Conservation (phyloP, 768 basidiomycete genomes). For the Mycena belliarum region DNA sequence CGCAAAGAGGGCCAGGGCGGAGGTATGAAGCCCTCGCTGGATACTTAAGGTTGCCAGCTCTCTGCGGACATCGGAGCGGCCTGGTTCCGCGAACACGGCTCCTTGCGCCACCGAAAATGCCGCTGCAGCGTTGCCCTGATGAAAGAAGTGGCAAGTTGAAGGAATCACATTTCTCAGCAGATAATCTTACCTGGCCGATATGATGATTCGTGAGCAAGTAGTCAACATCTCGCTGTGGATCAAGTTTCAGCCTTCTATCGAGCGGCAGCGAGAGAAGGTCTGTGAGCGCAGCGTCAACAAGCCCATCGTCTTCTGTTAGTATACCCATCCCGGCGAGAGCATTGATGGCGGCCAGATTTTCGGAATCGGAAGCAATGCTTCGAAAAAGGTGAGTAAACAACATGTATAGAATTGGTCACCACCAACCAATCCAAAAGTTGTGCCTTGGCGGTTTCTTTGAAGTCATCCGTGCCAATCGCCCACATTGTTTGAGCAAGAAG, state of each 20-base stretch:
- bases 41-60: conserved; percentile 58
- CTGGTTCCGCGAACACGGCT: conserved; percentile 59
- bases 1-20: conserved; percentile 46
- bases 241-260: conserved; percentile 64
- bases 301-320: conserved; percentile 70
- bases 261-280: conserved; percentile 74
- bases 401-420: neutral
- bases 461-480: conserved; percentile 77
- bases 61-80: conserved; percentile 46
- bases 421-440: conserved; percentile 81
- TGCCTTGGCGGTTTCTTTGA: conserved; percentile 72
- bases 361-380: conserved; percentile 72
- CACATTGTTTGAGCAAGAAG: conserved; percentile 86
- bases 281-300: conserved; percentile 84
- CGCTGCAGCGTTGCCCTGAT: conserved; percentile 48
- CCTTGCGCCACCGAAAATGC: conserved; percentile 58
- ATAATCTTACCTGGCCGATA: conserved; percentile 61
- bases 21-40: conserved; percentile 42
- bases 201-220: conserved; percentile 73
- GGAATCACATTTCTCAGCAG: neutral
- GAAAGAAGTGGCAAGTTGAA: neutral
- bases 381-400: neutral
- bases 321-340: conserved; percentile 89
- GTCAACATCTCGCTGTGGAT: conserved; percentile 69
- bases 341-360: conserved; percentile 80